A percentile compares a stretch with the other conserved stretches of the same genome.
These are phyloP conservation scores for Glaciozyma antarctica DNA, from an alignment of 768 basidiomycete genomes.

Conservation along the genomic window DNA sequence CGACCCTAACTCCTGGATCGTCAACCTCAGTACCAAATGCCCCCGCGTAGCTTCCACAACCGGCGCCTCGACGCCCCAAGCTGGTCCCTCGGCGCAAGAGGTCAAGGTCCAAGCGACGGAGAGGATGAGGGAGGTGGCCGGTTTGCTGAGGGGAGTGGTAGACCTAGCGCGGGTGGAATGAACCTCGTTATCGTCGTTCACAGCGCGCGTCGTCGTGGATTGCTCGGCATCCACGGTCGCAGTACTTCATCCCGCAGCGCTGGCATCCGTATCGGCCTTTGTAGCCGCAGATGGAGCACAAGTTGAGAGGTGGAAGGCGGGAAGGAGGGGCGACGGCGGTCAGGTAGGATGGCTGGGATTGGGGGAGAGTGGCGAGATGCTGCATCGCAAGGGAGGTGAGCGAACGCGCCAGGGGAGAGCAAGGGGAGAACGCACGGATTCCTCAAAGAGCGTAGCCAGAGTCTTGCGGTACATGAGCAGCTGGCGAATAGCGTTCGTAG, in stretches of 20 bases:
- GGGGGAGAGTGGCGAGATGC: slow-evolving; percentile 34
- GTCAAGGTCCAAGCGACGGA: neutral
- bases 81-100: neutral
- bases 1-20: neutral
- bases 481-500: slow-evolving; percentile 67
- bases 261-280: slow-evolving; percentile 71
- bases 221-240: slow-evolving; percentile 60
- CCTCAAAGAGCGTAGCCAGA: slow-evolving; percentile 60
- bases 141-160: neutral
- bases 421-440: slow-evolving; percentile 53
- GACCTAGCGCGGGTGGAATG: neutral
- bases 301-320: slow-evolving; percentile 54
- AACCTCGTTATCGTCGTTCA: slow-evolving; percentile 42
- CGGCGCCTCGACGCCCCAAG: neutral
- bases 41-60: neutral
- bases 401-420: neutral
- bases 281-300: slow-evolving; percentile 83
- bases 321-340: slow-evolving; percentile 57
- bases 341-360: slow-evolving; percentile 56
- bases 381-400: slow-evolving; percentile 34
- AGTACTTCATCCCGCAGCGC: slow-evolving; percentile 64
- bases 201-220: slow-evolving; percentile 74
- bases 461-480: slow-evolving; percentile 76
- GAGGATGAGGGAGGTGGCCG: neutral
- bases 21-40: neutral